phyloP scores from a whole-genome alignment of 306 rosid species.

The Quercus ilex region DNA sequence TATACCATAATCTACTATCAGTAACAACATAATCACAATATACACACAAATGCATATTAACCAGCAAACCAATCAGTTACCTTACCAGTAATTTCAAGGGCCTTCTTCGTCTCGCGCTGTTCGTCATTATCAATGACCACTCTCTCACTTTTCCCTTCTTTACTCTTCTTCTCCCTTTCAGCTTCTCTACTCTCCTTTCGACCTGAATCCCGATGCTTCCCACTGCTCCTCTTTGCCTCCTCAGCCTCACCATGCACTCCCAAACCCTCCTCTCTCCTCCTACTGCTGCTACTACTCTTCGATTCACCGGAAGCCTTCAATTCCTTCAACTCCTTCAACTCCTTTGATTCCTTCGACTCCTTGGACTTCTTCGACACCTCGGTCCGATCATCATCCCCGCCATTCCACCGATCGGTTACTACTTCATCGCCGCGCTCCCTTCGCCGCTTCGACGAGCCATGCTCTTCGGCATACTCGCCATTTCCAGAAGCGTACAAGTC shows the following conservation, averaged over 20 bases:
- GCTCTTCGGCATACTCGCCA: slow-evolving; percentile 65
- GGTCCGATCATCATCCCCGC: slow-evolving; percentile 66
- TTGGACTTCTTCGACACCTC: slow-evolving; percentile 64
- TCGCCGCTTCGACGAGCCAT: slow-evolving; percentile 75
- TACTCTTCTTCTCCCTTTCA: slow-evolving; percentile 69
- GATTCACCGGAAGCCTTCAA: slow-evolving; percentile 58
- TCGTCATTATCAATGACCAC: slow-evolving; percentile 51
- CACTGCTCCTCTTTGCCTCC: slow-evolving; percentile 69
- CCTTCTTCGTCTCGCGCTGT: slow-evolving; percentile 55
- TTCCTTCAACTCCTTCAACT: slow-evolving; percentile 55
- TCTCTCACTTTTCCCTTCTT: slow-evolving; percentile 67
- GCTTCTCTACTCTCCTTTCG: slow-evolving; percentile 69
- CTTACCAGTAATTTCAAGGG: slow-evolving; percentile 77
- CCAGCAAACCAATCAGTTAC: slow-evolving; percentile 39
- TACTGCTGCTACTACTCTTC: slow-evolving; percentile 69
- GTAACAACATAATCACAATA: neutral
- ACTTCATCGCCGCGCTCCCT: slow-evolving; percentile 59
- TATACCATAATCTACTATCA: no score
- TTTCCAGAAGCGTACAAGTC: slow-evolving; percentile 49
- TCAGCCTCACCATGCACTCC: slow-evolving; percentile 67
- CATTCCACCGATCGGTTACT: slow-evolving; percentile 89
- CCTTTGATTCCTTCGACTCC: slow-evolving; percentile 41
- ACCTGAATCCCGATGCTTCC: slow-evolving; percentile 71
- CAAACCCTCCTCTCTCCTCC: slow-evolving; percentile 65
- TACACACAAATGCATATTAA: neutral